A percentile compares a stretch with the other conserved stretches of the same genome.
phyloP scores from a whole-genome alignment of 805 yeast genomes.

The Tetrapisispora phaffii region DNA sequence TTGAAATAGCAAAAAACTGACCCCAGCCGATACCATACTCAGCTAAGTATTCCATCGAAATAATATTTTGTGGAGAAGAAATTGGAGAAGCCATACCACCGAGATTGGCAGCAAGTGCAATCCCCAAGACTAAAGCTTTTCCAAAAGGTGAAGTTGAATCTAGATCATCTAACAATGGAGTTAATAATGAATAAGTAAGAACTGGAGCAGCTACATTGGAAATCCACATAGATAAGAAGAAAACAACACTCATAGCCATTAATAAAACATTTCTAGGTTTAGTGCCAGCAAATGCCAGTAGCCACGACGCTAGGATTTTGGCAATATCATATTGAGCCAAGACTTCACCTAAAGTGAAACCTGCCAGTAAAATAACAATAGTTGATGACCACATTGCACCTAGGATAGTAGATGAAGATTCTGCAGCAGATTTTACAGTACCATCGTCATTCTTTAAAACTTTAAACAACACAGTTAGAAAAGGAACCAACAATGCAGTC shows the following conservation, averaged over 20 bases:
- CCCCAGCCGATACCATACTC: slow-evolving; percentile 68
- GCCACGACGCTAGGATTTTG: slow-evolving; percentile 69
- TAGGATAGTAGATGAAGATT: slow-evolving; percentile 59
- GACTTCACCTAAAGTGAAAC: slow-evolving; percentile 89
- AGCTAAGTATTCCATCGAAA: slow-evolving; percentile 73
- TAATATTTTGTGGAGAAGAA: slow-evolving; percentile 90
- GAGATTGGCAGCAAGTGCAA: slow-evolving; percentile 82
- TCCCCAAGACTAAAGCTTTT: slow-evolving; percentile 76
- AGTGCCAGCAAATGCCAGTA: slow-evolving; percentile 71
- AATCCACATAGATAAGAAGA: slow-evolving; percentile 88
- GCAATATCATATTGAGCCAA: slow-evolving; percentile 84
- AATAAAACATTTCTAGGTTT: slow-evolving; percentile 69
- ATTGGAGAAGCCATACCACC: slow-evolving; percentile 98
- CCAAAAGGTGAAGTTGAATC: slow-evolving; percentile 70
- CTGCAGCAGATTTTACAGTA: slow-evolving; percentile 49
- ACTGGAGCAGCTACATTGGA: slow-evolving; percentile 97
- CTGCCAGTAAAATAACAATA: slow-evolving; percentile 79
- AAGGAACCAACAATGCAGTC: slow-evolving; percentile 76
- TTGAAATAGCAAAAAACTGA: slow-evolving; percentile 80
- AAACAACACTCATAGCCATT: slow-evolving; percentile 74
- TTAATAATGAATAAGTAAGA: slow-evolving; percentile 74
- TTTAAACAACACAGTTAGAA: slow-evolving; percentile 59
- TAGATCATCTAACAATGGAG: slow-evolving; percentile 72
- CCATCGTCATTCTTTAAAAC: slow-evolving; percentile 49
- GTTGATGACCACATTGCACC: slow-evolving; percentile 91